Conservation (phyloP, 805 yeast species). For the Saccharomycopsis fibuligera region DNA sequence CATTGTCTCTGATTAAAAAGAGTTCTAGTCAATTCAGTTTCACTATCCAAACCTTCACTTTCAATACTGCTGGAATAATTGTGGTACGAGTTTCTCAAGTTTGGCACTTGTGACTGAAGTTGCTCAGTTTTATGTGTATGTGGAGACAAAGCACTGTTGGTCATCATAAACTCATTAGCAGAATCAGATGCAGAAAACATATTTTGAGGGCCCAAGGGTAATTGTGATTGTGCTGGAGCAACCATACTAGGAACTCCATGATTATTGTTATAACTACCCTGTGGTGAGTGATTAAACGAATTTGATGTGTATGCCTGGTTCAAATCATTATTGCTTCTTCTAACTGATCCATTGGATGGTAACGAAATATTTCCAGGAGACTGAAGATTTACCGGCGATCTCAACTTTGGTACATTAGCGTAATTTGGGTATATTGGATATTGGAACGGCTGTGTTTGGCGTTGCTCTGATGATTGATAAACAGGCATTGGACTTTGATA, state of each 20-base stretch:
- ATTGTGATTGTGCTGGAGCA: no score
- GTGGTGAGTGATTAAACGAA: no score
- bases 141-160: slow-evolving; percentile 2
- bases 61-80: slow-evolving; percentile 18
- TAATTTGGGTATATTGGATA: no score
- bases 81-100: slow-evolving; percentile 3
- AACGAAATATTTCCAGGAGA: not conserved
- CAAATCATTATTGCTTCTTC: slow-evolving; percentile 1
- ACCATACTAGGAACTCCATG: no score
- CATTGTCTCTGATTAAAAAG: not conserved
- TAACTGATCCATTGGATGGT: not conserved
- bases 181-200: no score
- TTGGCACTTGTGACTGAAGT: not conserved
- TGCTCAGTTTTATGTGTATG: not conserved
- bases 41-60: slow-evolving; percentile 15
- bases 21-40: slow-evolving; percentile 6
- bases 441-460: no score
- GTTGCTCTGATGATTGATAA: no score
- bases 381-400: not conserved
- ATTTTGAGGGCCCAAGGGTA: no score
- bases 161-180: slow-evolving; percentile 14
- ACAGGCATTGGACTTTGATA: no score
- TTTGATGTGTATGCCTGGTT: no score
- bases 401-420: not conserved
- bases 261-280: no score